A percentile compares a stretch with the other conserved stretches of the same genome.
These are phyloP conservation scores for Zygoascus flipseniorum DNA, from an alignment of 805 yeast genomes.

Conservation along the genomic window DNA sequence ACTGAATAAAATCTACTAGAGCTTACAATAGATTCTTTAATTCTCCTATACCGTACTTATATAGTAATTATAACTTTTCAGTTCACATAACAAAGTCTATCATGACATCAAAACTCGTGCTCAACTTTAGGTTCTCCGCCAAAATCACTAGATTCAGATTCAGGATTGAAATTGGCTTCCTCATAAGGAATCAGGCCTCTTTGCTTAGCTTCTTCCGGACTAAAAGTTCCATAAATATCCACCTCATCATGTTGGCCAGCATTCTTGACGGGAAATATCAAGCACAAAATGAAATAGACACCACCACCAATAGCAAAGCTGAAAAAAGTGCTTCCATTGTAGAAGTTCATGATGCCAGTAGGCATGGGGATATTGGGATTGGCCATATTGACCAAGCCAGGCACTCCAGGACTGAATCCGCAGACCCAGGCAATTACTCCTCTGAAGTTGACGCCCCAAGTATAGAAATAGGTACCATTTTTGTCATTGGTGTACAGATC, in stretches of 20 bases:
- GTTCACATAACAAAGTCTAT: not conserved
- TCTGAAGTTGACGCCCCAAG: slow-evolving; percentile 37
- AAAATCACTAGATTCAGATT: not conserved
- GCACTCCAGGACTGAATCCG: slow-evolving; percentile 10
- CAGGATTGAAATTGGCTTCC: not conserved
- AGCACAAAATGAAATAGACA: slow-evolving; percentile 30
- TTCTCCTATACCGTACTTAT: not conserved
- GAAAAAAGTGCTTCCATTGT: slow-evolving; percentile 37
- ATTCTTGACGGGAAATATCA: slow-evolving; percentile 32
- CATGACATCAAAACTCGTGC: not conserved
- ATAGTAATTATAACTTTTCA: not conserved
- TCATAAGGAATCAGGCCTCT: slow-evolving; percentile 10
- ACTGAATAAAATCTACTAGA: not conserved
- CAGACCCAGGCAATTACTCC: slow-evolving; percentile 32
- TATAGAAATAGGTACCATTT: slow-evolving; percentile 36
- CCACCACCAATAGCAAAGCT: slow-evolving; percentile 28
- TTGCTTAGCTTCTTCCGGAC: slow-evolving; percentile 21
- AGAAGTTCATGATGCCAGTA: slow-evolving; percentile 35
- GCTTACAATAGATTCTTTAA: too few relatives aligned
- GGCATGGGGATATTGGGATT: slow-evolving; percentile 22
- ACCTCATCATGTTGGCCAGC: slow-evolving; percentile 29
- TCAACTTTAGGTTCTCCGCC: not conserved
- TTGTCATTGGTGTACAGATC: slow-evolving; percentile 32
- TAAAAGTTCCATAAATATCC: slow-evolving; percentile 28
- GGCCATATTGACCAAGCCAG: slow-evolving; percentile 30